phyloP scores from a whole-genome alignment of 1,284 basidiomycete species.

The Ustilago curta region DNA sequence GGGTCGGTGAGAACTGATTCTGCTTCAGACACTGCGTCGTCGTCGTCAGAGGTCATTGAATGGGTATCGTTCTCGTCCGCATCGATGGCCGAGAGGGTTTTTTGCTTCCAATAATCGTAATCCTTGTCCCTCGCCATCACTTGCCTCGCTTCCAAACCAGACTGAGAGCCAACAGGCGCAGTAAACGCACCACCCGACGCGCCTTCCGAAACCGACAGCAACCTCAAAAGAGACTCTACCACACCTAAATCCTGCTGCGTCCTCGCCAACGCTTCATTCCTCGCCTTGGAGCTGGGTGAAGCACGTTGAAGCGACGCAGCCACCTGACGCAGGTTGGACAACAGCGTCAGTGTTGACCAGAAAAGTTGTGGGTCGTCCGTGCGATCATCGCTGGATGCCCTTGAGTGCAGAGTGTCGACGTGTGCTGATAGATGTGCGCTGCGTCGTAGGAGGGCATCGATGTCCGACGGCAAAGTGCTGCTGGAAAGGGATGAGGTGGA shows the following conservation, averaged over 20 bases:
- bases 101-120: conserved; percentile 32
- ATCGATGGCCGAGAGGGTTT: conserved; percentile 18
- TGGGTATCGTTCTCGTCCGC: conserved; percentile 7
- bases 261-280: conserved; percentile 15
- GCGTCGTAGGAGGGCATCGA: conserved; percentile 13
- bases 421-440: conserved; percentile 8
- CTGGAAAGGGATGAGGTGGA: conserved; percentile 11
- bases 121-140: background rate
- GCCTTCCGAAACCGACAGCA: conserved; percentile 10
- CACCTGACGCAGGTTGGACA: conserved; percentile 29
- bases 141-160: background rate
- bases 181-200: conserved; percentile 16
- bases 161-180: conserved; percentile 12
- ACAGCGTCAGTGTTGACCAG: conserved; percentile 32
- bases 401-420: conserved; percentile 18
- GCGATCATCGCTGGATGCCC: background rate
- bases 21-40: conserved; percentile 18
- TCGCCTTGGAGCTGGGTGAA: background rate
- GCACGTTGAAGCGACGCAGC: conserved; percentile 10
- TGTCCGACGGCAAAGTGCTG: conserved; percentile 4
- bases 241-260: conserved; percentile 32
- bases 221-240: conserved; percentile 25
- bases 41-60: background rate
- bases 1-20: conserved; percentile 47
- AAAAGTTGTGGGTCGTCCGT: conserved; percentile 33